Percentiles rank a stretch among this genome's conserved stretches.
These are phyloP conservation scores for Primulina tabacum DNA, from an alignment of 257 asterid species.

Conservation along the genomic window DNA sequence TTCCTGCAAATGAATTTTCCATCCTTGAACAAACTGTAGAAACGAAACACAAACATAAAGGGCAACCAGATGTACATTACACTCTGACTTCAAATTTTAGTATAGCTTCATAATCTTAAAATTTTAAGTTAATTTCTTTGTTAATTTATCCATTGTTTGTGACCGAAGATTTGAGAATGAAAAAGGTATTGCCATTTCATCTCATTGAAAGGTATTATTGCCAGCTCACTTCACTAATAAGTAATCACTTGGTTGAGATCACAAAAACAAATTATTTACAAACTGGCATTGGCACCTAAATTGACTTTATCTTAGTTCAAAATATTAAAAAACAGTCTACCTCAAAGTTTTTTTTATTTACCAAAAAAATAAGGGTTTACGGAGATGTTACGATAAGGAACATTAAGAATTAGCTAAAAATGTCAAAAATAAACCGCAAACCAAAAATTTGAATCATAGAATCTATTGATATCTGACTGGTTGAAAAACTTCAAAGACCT, in stretches of 20 bases:
- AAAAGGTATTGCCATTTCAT: slow-evolving; percentile 15
- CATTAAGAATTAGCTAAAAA: background rate
- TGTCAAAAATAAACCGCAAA: background rate
- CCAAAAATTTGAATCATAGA: background rate
- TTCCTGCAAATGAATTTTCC: slow-evolving; percentile 49
- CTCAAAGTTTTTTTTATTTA: background rate
- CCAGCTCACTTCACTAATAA: background rate
- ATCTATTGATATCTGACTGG: background rate
- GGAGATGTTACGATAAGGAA: slow-evolving; percentile 13
- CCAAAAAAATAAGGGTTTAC: slow-evolving; percentile 9
- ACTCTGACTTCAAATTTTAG: slow-evolving; percentile 9
- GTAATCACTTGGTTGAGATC: background rate
- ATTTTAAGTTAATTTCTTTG: slow-evolving; percentile 9
- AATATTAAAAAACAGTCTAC: no score
- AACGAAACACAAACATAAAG: slow-evolving; percentile 3
- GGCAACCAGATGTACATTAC: slow-evolving; percentile 14
- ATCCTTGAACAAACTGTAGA: slow-evolving; percentile 17
- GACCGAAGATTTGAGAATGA: slow-evolving; percentile 9
- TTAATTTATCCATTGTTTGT: background rate
- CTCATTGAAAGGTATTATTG: slow-evolving; percentile 11
- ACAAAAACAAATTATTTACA: background rate
- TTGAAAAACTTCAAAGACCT: slow-evolving; percentile 19
- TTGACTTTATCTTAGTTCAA: no score
- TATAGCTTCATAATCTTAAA: background rate
- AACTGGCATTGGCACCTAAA: no score